Conservation (phyloP, 768 basidiomycete species). For the Megacollybia marginata region DNA sequence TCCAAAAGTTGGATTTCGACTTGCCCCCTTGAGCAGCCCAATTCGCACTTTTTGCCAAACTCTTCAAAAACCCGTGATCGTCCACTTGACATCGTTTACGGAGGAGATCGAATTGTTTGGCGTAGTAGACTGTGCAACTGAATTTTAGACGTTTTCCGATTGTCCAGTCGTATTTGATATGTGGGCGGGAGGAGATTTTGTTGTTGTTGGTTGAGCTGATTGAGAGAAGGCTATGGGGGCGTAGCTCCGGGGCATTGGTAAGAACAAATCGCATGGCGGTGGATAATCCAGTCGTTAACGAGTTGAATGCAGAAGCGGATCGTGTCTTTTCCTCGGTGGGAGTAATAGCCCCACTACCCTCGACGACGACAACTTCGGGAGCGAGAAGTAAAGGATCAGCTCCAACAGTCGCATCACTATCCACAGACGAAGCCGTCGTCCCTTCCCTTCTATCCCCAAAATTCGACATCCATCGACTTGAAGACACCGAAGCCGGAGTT, state of each 20-base stretch:
- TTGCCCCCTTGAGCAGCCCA: slow-evolving; percentile 81
- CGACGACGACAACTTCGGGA: no score
- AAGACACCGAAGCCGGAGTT: slow-evolving; percentile 10
- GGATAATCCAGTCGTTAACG: slow-evolving; percentile 45
- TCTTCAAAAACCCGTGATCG: slow-evolving; percentile 49
- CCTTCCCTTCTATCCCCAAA: slow-evolving; percentile 29
- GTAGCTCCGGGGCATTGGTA: slow-evolving; percentile 27
- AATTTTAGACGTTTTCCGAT: slow-evolving; percentile 69
- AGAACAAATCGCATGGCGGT: slow-evolving; percentile 56
- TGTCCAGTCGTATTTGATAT: slow-evolving; percentile 79
- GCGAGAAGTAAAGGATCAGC: slow-evolving; percentile 1
- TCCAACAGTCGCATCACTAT: slow-evolving; percentile 31
- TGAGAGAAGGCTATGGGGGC: slow-evolving; percentile 43
- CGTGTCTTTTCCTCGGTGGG: slow-evolving; percentile 6
- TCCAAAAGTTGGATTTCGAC: slow-evolving; percentile 77
- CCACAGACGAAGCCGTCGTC: slow-evolving; percentile 34
- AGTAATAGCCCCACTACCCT: neutral
- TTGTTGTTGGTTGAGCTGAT: slow-evolving; percentile 25
- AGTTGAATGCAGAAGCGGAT: slow-evolving; percentile 34
- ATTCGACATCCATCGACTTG: slow-evolving; percentile 11
- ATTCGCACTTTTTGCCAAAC: slow-evolving; percentile 48
- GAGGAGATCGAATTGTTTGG: slow-evolving; percentile 69
- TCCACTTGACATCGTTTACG: slow-evolving; percentile 63
- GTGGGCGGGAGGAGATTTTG: slow-evolving; percentile 44
- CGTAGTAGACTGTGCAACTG: slow-evolving; percentile 78